These are phyloP conservation scores for Nicotiana knightiana DNA, from an alignment of 257 asterid species.

Conservation along the genomic window DNA sequence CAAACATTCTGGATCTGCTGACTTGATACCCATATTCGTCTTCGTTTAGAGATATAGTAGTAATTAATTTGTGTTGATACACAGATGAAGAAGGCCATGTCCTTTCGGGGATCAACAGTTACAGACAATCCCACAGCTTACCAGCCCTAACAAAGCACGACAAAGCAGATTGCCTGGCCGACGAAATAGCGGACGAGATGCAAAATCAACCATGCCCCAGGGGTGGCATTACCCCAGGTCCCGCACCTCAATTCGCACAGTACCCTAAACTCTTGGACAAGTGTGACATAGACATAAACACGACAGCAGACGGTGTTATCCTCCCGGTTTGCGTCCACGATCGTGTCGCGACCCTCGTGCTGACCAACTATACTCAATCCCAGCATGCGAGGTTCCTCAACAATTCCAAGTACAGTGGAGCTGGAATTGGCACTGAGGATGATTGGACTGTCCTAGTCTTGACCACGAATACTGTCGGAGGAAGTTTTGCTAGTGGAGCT, in stretches of 20 bases:
- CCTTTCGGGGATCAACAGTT: constrained; percentile 63
- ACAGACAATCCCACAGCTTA: constrained; percentile 36
- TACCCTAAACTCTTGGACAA: constrained; percentile 40
- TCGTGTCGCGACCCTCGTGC: constrained; percentile 59
- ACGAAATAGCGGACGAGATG: constrained; percentile 43
- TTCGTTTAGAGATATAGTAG: neutral
- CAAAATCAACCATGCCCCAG: constrained; percentile 35
- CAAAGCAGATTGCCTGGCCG: constrained; percentile 61
- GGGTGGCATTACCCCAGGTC: constrained; percentile 13
- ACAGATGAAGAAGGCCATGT: constrained; percentile 60
- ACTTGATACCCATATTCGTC: neutral
- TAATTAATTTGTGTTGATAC: neutral
- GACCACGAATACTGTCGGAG: constrained; percentile 50
- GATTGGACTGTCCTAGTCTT: constrained; percentile 77
- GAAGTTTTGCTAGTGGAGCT: constrained; percentile 43
- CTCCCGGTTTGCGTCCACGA: constrained; percentile 71
- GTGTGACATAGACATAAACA: constrained; percentile 50
- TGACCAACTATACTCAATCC: constrained; percentile 67
- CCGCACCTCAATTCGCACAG: constrained; percentile 30
- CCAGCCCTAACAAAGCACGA: constrained; percentile 47
- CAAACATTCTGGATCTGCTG: neutral
- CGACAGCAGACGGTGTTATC: constrained; percentile 52
- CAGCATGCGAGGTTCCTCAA: constrained; percentile 42
- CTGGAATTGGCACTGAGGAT: constrained; percentile 56
- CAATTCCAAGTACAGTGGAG: constrained; percentile 49